Evolutionary conservation across 2,329 filamentous ascomycete genomes (phyloP).

Genomic region (Cladorrhinum sp.): DNA sequence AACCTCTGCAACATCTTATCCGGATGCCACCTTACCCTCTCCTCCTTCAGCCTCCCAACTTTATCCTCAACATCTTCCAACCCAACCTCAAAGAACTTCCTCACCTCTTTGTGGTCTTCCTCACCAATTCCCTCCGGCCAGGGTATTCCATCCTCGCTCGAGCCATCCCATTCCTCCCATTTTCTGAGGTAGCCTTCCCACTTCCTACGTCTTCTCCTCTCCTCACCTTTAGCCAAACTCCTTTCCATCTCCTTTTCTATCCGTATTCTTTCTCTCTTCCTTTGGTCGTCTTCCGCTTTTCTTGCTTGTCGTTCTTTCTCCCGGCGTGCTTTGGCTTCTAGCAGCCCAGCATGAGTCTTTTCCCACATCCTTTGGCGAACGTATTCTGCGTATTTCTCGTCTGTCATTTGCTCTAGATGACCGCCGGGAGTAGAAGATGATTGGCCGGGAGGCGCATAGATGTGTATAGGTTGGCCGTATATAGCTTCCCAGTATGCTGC

Average conservation of each 20-base stretch:
- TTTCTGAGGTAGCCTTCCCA: conserved; percentile 64
- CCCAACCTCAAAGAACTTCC: conserved; percentile 63
- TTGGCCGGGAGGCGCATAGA: conserved; percentile 52
- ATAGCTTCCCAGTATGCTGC: conserved; percentile 92
- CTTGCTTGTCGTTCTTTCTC: conserved; percentile 54
- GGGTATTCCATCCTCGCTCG: conserved; percentile 40
- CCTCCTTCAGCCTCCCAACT: conserved; percentile 64
- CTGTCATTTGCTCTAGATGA: conserved; percentile 78
- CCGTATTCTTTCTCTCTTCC: conserved; percentile 36
- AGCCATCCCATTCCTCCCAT: conserved; percentile 59
- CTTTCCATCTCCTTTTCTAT: conserved; percentile 66
- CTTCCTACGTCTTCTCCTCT: conserved; percentile 53
- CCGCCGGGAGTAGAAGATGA: conserved; percentile 32
- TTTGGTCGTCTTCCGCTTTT: conserved; percentile 40
- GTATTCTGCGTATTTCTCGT: conserved; percentile 86
- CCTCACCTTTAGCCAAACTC: conserved; percentile 64
- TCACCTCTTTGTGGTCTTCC: conserved; percentile 57
- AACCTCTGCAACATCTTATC: conserved; percentile 95
- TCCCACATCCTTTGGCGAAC: conserved; percentile 94
- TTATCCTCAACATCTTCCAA: conserved; percentile 46
- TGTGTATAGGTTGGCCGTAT: conserved; percentile 93
- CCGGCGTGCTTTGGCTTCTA: conserved; percentile 69
- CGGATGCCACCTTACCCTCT: conserved; percentile 93
- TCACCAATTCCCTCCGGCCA: conserved; percentile 57
- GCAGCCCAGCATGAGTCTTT: conserved; percentile 78